Percentiles rank a stretch among this genome's conserved stretches.
phyloP scores from a whole-genome alignment of 192 early-diverging fungal genomes.

The Piromyces finnis region DNA sequence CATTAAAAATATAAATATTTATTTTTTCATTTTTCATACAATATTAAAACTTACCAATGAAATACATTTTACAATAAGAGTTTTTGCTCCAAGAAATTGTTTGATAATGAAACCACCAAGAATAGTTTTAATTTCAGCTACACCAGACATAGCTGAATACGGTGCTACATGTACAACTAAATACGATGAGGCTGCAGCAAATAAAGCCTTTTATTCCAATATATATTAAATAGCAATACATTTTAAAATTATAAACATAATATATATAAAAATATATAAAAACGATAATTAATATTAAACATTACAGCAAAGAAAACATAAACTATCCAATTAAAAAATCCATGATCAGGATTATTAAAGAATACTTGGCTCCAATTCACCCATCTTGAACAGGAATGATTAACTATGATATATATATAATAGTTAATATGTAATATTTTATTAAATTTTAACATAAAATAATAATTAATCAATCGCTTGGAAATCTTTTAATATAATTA shows the following conservation, averaged over 20 bases:
- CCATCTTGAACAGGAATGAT: not conserved
- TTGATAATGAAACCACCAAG: conserved; percentile 87
- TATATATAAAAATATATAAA: not conserved
- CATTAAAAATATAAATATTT: no score
- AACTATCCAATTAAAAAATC: not conserved
- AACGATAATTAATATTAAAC: not conserved
- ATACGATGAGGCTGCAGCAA: not conserved
- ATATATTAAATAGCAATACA: no score
- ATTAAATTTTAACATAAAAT: no score
- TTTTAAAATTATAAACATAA: no score
- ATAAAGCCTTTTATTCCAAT: not conserved
- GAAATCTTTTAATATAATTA: no score
- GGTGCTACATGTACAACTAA: not conserved
- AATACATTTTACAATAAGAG: conserved; percentile 79
- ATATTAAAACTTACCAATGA: conserved; percentile 58
- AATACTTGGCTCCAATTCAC: not conserved
- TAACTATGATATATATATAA: not conserved
- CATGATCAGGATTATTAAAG: not conserved
- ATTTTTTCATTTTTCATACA: no score
- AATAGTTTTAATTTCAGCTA: conserved; percentile 81
- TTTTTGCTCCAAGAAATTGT: conserved; percentile 76
- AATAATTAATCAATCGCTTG: no score
- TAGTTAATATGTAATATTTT: no score
- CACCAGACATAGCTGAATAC: conserved; percentile 1
- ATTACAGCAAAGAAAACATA: not conserved